Evolutionary conservation across 139 green algal species (phyloP).

Genomic region (Micractinium conductrix): DNA sequence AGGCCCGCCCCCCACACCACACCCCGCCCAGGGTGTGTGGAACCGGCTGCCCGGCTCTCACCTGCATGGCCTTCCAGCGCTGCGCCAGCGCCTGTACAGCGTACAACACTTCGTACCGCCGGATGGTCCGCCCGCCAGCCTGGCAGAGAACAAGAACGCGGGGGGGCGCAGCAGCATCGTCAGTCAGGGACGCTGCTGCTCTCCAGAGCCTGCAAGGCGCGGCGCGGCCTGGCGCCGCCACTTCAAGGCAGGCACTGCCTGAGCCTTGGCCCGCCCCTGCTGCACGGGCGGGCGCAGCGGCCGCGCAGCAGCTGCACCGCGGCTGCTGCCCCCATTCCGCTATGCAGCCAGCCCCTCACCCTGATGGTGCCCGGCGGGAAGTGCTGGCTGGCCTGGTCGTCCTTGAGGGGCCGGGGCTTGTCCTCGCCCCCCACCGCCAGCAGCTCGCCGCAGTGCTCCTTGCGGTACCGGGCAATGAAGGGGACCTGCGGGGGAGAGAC

Average conservation of each 20-base stretch:
- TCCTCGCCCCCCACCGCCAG: constrained; percentile 66
- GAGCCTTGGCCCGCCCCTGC: too few relatives aligned
- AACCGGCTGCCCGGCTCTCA: background rate
- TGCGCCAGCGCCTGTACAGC: constrained; percentile 49
- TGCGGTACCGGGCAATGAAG: constrained; percentile 77
- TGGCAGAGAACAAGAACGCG: constrained; percentile 38
- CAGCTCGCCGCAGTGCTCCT: constrained; percentile 83
- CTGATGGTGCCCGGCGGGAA: background rate
- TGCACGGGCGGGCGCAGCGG: too few relatives aligned
- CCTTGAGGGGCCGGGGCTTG: constrained; percentile 39
- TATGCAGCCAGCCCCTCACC: too few relatives aligned
- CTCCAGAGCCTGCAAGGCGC: too few relatives aligned
- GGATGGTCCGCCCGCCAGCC: constrained; percentile 60
- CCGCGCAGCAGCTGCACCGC: too few relatives aligned
- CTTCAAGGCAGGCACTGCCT: too few relatives aligned
- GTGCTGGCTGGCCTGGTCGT: background rate
- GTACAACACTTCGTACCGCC: constrained; percentile 80
- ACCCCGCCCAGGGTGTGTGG: background rate
- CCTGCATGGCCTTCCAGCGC: constrained; percentile 49
- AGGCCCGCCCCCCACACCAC: too few relatives aligned
- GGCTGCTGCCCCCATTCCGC: too few relatives aligned
- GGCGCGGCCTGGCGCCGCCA: too few relatives aligned
- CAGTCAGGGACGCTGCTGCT: too few relatives aligned
- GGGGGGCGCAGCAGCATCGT: too few relatives aligned
- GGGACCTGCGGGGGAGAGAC: constrained; percentile 53